Evolutionary conservation across 176 grass and related monocot genomes (phyloP), one percentile per base, ranked within the genome.

Genomic region (Aegilops bicornis): DNA sequence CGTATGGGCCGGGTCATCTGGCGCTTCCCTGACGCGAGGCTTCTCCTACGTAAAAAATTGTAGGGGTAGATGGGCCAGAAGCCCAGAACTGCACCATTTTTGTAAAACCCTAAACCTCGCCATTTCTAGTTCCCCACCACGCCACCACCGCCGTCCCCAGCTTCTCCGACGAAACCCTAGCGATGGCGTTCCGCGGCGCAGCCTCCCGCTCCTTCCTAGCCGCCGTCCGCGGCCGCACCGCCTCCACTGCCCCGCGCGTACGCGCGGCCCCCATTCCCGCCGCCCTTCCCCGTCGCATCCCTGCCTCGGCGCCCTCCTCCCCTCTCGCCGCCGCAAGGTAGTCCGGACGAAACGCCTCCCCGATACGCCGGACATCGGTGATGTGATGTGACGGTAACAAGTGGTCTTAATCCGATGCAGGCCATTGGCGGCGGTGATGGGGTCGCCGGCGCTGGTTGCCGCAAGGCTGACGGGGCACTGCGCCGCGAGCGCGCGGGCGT

Each of bases 401-500:
- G 36, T 76, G 24, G 36, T 50, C 69, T 60, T 69, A 25, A 33
- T 68, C 48, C 33, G 9, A 54, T 78, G 68, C 83, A 98, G 93
- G 85, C 82, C 90, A 10, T 68, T 96, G 82, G 92, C 88, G 62
- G 86, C 85, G 64, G 58, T 98, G 64, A 87, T 91, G 71, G 92
- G 92, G 16, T 76, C 90, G 25, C 86, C 88, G 42, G 61, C 80
- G 78, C 61, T 69, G 65, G 79, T 84, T 42, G 73, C 42, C 27
- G 86, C 88, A 43, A 85, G 90, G 16, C 86, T 98, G 63, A 98
- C 97, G 33, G 86, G 86, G 24, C 90, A 96, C 87, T 69, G 90
- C 14, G 88, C 85, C 39, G 90, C 64, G 47, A 90, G 76, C 90
- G 85, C 85, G 90, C 89, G 92, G 82, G 92, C 92, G 69, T 98